These are phyloP conservation scores for Lepidium africanum DNA, from an alignment of 345 rosid species.

Conservation along the genomic window DNA sequence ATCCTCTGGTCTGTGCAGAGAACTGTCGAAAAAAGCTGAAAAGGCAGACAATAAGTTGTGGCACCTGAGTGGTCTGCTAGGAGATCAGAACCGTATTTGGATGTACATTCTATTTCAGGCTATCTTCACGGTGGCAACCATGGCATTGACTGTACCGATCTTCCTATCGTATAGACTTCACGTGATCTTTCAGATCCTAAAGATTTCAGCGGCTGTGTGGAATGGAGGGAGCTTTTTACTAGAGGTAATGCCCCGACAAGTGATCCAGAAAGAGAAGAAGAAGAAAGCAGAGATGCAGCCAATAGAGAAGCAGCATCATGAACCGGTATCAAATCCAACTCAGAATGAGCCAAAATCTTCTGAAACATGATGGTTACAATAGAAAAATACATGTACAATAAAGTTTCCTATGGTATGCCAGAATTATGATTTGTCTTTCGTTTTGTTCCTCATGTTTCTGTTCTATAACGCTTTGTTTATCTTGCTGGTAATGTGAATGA, in stretches of 20 bases:
- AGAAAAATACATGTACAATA: background rate
- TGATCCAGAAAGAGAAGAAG: conserved; percentile 72
- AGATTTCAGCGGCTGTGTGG: conserved; percentile 85
- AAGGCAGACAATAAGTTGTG: conserved; percentile 86
- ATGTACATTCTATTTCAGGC: conserved; percentile 80
- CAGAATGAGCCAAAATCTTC: background rate
- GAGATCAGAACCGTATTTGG: conserved; percentile 71
- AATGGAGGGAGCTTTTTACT: conserved; percentile 89
- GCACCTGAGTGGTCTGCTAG: conserved; percentile 75
- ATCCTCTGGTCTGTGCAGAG: conserved; percentile 32
- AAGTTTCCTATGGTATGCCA: background rate
- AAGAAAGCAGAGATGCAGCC: conserved; percentile 44
- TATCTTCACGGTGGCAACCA: conserved; percentile 82
- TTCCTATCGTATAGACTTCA: conserved; percentile 70
- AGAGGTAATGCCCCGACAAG: conserved; percentile 89
- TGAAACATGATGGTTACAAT: conserved; percentile 11
- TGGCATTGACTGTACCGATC: conserved; percentile 88
- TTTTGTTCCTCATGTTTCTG: background rate
- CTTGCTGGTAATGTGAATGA: background rate
- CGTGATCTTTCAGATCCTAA: conserved; percentile 68
- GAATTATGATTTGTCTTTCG: background rate
- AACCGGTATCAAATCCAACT: background rate
- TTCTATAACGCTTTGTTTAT: background rate
- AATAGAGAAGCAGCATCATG: conserved; percentile 11
- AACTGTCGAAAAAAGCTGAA: conserved; percentile 79